phyloP scores from a whole-genome alignment of 2,329 filamentous ascomycete species.

The Lecanicillium sp. region DNA sequence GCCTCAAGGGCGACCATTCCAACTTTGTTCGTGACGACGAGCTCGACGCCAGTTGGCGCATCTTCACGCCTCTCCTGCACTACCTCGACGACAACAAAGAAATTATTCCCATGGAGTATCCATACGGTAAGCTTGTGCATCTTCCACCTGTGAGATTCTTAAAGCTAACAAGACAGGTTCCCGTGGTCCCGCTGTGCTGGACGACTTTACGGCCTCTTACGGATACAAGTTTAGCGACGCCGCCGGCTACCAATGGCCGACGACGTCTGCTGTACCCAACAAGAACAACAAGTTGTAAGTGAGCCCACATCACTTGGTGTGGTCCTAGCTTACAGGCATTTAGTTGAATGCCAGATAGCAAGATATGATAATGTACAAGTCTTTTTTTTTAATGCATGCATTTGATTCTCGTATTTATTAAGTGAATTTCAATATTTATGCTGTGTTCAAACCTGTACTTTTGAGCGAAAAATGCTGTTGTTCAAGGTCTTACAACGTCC shows the following conservation, averaged over 20 bases:
- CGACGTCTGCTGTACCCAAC: slow-evolving; percentile 57
- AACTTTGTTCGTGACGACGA: slow-evolving; percentile 98
- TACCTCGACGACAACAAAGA: slow-evolving; percentile 99
- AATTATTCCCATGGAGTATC: slow-evolving; percentile 99
- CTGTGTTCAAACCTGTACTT: too few relatives aligned
- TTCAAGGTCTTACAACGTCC: too few relatives aligned
- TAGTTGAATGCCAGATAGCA: slow-evolving; percentile 2
- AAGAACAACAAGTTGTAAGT: slow-evolving; percentile 81
- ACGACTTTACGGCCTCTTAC: slow-evolving; percentile 96
- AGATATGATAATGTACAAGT: slow-evolving; percentile 13
- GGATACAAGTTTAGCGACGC: slow-evolving; percentile 99
- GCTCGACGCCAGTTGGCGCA: slow-evolving; percentile 95
- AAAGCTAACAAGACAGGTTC: slow-evolving; percentile 59
- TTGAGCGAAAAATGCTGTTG: too few relatives aligned
- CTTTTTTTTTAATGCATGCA: too few relatives aligned
- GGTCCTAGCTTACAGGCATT: slow-evolving; percentile 2
- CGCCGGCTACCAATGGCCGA: slow-evolving; percentile 91
- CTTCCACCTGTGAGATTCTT: neutral
- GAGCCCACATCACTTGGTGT: neutral
- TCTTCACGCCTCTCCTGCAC: slow-evolving; percentile 95
- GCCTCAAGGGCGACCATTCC: slow-evolving; percentile 97
- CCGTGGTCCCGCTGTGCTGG: slow-evolving; percentile 88
- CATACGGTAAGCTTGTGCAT: slow-evolving; percentile 68
- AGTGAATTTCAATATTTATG: too few relatives aligned
- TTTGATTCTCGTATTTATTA: too few relatives aligned